Evolutionary conservation across 2,329 filamentous ascomycete species (phyloP), one percentile per base, ranked within the genome.

Genomic region (Sclerotinia spermophila): DNA sequence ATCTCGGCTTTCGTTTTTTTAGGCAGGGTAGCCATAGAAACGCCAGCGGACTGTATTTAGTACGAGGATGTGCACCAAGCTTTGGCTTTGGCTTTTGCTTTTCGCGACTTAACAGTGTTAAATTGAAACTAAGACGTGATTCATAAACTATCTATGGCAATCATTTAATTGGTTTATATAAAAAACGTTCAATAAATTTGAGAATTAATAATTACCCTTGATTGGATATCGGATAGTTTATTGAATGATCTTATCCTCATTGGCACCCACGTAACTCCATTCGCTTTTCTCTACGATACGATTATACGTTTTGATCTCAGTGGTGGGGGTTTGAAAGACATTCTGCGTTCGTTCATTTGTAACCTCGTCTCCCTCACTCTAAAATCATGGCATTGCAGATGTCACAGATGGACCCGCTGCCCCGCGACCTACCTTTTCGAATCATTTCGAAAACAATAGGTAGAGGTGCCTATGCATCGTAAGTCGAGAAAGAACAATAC

Each of bases 381-480:
- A 33, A 58, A 58, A 24, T 53, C 27, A 61, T 70, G 72, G 69
- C 74, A 69, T 87, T 89, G 84, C 85, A 97, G 86, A 51, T 70
- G 69, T 97, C 94, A 75, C 96, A 99, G 83, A 83, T 94, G 76
- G 94, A 94, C 79, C 94, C 95, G 75, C 84, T 98, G 66, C 96
- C 96, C 35, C 84, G 78, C 73, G 89, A 97, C 78, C 86, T 99
- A 65, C 96, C 96, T 67, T 99, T 99, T 81, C 90, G 95, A 74
- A 91, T 99, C 78, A 87, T 99, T 77, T 98, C 96, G 72, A 96
- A 96, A 81, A 99, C 96, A 21, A 97, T 99, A 77, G 96, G 96
- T 70, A 91, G 93, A 80, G 96, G 96, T 77, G 96, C 96, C 76
- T 99, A 99, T 86, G 96, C 96, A 80, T 98, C 94, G 95, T 97